Evolutionary conservation across 768 basidiomycete genomes (phyloP).

Genomic region (Tylopilus sp.): DNA sequence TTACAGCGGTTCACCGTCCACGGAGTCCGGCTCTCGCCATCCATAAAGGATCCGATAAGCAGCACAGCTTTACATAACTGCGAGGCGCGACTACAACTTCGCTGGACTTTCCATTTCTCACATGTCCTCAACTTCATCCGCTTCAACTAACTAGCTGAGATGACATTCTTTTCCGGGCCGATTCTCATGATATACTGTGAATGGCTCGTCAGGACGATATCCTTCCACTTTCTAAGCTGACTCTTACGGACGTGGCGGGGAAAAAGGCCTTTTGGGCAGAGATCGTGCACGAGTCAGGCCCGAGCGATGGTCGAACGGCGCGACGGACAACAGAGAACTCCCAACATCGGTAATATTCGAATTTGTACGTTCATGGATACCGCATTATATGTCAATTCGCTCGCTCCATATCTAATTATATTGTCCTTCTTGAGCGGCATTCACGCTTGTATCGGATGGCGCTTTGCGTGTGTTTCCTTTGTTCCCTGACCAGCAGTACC

Average conservation of each 20-base stretch:
- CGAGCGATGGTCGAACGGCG: constrained; percentile 6
- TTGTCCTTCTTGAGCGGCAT: constrained; percentile 18
- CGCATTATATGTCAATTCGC: no score
- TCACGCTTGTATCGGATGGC: constrained; percentile 25
- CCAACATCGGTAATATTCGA: constrained; percentile 9
- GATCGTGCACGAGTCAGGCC: constrained; percentile 19
- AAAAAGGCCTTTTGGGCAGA: constrained; percentile 24
- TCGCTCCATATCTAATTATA: no score
- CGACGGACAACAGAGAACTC: not conserved
- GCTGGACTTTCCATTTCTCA: no score
- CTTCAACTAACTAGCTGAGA: no score
- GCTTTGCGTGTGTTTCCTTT: constrained; percentile 20
- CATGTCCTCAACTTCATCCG: no score
- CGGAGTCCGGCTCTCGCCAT: no score
- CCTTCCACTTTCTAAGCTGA: constrained; percentile 54
- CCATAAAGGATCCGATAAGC: no score
- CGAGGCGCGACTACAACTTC: no score
- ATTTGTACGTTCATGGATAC: not conserved
- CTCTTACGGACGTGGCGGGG: constrained; percentile 31
- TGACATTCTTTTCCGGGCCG: no score
- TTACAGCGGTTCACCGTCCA: no score
- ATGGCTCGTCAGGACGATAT: constrained; percentile 49
- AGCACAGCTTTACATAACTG: no score
- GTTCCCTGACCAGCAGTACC: not conserved
- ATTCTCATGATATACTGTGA: no score